Base-by-base conservation (phyloP, 2,329 filamentous ascomycete species). In the Hypoxylon sp. region DNA sequence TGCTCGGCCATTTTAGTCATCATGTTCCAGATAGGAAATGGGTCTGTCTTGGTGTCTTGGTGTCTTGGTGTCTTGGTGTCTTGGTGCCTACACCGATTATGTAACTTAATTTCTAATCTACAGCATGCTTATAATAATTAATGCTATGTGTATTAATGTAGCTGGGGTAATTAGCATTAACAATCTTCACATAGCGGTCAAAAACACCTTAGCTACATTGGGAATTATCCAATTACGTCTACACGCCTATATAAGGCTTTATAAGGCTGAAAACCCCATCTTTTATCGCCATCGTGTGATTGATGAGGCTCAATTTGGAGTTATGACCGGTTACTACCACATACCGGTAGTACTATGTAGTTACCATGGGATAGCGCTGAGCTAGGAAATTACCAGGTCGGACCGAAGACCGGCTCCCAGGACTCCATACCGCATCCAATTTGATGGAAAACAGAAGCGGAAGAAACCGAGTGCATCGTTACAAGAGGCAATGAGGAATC, bases 241-340 rank as follows among this genome's bases (percentile, higher is more conserved):
- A 68, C 60, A 65, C 45, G 55, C 45, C 45, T 70, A 65, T 70
- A 70, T 65, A 63, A 68, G 53, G 61, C 61, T 65, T 56, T 58
- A 61, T 69, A 69, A 69, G 68, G 68, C 68, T 71, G 68, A 71
- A 59, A 63, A 41, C 53, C 51, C 68, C 60, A 62, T 66, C 60
- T 67, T 43, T 65, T 57, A 55, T 43, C 60, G 52, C 50, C 38
- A 60, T 56, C 46, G 28, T 55, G 50, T 62, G 55, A 55, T 64
- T 65, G 57, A 62, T 71, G 66, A 71, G 68, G 68, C 68, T 71
- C 63, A 67, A 71, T 71, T 67, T 69, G 68, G 68, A 61, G 52
- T 65, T 56, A 69, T 67, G 60, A 28, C 66, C 66, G 63, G 56
- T 46, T 55, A 25, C 46, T 63, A 67, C 63, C 30, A 67, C 52